Evolutionary conservation across 192 early-diverging fungal genomes (phyloP), one percentile per base, ranked within the genome.

Genomic region (Lobosporangium transversale): DNA sequence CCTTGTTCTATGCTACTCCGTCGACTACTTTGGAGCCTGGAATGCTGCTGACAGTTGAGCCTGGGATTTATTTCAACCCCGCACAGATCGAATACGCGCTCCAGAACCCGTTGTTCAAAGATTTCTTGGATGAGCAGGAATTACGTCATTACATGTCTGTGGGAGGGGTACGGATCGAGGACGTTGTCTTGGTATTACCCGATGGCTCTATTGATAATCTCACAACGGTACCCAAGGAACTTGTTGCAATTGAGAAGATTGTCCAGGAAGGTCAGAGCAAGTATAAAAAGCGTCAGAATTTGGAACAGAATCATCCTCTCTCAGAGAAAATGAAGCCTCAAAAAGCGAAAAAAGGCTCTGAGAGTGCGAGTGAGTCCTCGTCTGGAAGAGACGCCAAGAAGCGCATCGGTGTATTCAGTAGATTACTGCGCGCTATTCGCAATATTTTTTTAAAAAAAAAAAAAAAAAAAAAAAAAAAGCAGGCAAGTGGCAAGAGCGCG

Each of bases 121-220:
- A 87, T 66, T 91, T 82, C 58, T 78, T 97, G 47, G 84, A 95
- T 74, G 79, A 86, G 63, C 86, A 87, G 7, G 81, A 84, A 7
- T 70, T 97, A 14, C 79, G 84, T 40, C 76, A 82, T 15, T 95
- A 92, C 81, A 87, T 83, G 62, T 60, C 69, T 23, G 94, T 96
- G n/a, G 96, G 96, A 36, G 96, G 96, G 58, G 93, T 98, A 33
- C 87, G 94, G 45, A 94, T 98, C 53, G 96, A 98, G 67, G 95
- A 96, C 66, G 91, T 94, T 53, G 89, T 98, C 47, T 79, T 94
- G 53, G 88, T 98, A 31, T 90, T 88, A 17, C 88, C 92, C 49
- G 66, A 83, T 26, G 96, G 94, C 8, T 30, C 43, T 11, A 76
- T 84, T 62, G 87, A 93, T 17, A 95, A 95, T 78, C 85, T 98